Percentiles rank a stretch among this genome's conserved stretches.
Evolutionary conservation across 805 yeast species (phyloP).

Genomic region (Starmerella scarabaei): DNA sequence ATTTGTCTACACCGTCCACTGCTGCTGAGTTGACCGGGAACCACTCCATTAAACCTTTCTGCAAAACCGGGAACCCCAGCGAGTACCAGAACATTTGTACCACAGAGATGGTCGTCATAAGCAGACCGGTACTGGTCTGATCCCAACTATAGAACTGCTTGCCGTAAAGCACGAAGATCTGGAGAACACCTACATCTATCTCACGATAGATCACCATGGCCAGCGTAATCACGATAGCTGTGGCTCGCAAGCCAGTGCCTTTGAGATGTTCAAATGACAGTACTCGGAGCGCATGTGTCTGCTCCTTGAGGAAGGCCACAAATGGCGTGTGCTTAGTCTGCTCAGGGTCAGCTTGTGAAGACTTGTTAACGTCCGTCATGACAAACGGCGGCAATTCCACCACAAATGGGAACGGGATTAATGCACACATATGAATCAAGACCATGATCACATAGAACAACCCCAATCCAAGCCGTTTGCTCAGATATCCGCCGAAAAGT

Average conservation of each 20-base stretch:
- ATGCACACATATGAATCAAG: not conserved
- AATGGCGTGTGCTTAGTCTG: not conserved
- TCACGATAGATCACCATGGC: not conserved
- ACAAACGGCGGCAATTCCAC: too few species aligned
- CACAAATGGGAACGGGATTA: too few species aligned
- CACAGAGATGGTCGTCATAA: not conserved
- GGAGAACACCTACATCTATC: not conserved
- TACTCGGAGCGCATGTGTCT: not conserved
- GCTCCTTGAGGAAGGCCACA: not conserved
- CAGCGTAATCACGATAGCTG: not conserved
- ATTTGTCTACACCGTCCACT: not conserved
- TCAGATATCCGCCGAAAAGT: not conserved
- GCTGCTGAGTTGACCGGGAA: not conserved
- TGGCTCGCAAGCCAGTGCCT: not conserved
- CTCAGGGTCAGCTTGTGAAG: too few species aligned
- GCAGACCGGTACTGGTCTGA: not conserved
- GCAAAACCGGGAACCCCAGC: not conserved
- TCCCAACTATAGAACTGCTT: not conserved
- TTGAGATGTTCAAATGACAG: not conserved
- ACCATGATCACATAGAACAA: not conserved
- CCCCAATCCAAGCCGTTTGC: not conserved
- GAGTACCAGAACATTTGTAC: not conserved
- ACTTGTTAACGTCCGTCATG: too few species aligned
- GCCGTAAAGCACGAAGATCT: not conserved
- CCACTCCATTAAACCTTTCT: not conserved